These are phyloP conservation scores for Bruguiera gymnorhiza DNA, from an alignment of 345 rosid species.

Conservation along the genomic window DNA sequence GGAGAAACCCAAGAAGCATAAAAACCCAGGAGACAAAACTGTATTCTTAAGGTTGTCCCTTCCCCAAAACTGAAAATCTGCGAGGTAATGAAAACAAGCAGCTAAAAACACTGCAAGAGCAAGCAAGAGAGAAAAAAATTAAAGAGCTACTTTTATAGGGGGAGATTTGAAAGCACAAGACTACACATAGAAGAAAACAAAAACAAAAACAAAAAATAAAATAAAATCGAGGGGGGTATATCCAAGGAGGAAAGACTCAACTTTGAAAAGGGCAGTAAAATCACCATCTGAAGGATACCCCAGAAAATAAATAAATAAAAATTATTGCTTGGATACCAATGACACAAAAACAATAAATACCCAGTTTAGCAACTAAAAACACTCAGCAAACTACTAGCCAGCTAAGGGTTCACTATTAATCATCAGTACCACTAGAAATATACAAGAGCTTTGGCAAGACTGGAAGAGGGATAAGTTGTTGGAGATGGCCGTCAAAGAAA, in stretches of 20 bases:
- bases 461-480: background rate
- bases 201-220: background rate
- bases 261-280: conserved; percentile 86
- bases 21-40: conserved; percentile 55
- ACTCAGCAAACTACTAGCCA: conserved; percentile 28
- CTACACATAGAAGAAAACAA: conserved; percentile 32
- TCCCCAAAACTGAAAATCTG: conserved; percentile 35
- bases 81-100: conserved; percentile 38
- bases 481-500: conserved; percentile 11
- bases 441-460: background rate
- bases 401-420: background rate
- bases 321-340: conserved; percentile 22
- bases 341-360: conserved; percentile 12
- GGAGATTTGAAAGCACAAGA: conserved; percentile 27
- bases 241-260: conserved; percentile 40
- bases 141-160: conserved; percentile 5
- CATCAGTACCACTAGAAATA: too few species aligned
- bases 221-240: too few species aligned
- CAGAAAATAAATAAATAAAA: conserved; percentile 20
- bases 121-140: conserved; percentile 1
- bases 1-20: conserved; percentile 26
- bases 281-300: conserved; percentile 46
- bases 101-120: conserved; percentile 40
- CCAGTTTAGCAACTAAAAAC: conserved; percentile 2
- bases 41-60: conserved; percentile 46